phyloP scores from a whole-genome alignment of 2,329 filamentous ascomycete species.

The Basipetospora chlamydospora region DNA sequence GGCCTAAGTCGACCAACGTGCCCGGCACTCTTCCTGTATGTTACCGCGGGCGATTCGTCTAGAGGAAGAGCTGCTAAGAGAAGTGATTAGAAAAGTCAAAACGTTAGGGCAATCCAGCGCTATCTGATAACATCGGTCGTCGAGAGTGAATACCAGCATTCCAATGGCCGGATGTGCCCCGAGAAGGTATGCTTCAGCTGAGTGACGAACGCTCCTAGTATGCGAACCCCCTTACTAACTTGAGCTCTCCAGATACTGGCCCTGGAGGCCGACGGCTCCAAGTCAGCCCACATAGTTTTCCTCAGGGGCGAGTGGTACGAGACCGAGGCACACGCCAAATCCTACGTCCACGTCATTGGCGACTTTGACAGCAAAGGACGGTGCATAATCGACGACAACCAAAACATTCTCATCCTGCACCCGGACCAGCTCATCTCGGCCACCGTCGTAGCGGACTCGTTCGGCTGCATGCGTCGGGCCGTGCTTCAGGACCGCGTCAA shows the following conservation, averaged over 20 bases:
- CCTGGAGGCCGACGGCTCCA: constrained; percentile 65
- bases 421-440: constrained; percentile 92
- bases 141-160: constrained; percentile 52
- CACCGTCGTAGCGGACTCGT: constrained; percentile 92
- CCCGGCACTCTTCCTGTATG: constrained; percentile 4
- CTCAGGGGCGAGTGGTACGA: constrained; percentile 80
- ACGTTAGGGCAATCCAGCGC: constrained; percentile 65
- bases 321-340: constrained; percentile 57
- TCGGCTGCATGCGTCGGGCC: constrained; percentile 76
- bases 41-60: not conserved
- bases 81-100: constrained; percentile 44
- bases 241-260: constrained; percentile 48
- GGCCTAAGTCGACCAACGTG: not conserved
- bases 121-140: constrained; percentile 68
- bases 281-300: constrained; percentile 50
- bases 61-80: not conserved
- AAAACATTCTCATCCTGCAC: constrained; percentile 79
- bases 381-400: constrained; percentile 68
- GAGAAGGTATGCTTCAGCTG: constrained; percentile 54
- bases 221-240: constrained; percentile 7
- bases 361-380: constrained; percentile 54
- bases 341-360: constrained; percentile 79
- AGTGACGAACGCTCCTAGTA: not conserved
- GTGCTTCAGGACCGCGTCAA: constrained; percentile 93
- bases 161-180: constrained; percentile 39